Evolutionary conservation across 2,329 filamentous ascomycete genomes (phyloP).

Genomic region (Dactylellina leptospora): DNA sequence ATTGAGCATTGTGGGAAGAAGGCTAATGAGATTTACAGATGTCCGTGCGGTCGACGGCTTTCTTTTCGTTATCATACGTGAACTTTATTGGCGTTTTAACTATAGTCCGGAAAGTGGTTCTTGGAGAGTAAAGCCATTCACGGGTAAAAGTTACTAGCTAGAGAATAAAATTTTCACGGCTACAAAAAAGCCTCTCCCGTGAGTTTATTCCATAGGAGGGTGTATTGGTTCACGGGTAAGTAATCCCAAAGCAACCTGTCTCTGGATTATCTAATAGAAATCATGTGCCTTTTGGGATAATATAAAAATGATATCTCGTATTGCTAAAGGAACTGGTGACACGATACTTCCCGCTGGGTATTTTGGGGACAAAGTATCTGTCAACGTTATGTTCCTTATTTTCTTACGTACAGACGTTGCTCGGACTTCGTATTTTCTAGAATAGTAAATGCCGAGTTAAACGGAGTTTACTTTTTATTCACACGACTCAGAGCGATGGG

Average conservation of each 20-base stretch:
- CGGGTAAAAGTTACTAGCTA: background rate
- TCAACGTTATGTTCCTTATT: slow-evolving; percentile 4
- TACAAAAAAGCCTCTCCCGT: slow-evolving; percentile 34
- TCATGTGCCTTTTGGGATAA: too few relatives aligned
- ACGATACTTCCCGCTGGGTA: too few relatives aligned
- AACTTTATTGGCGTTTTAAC: slow-evolving; percentile 26
- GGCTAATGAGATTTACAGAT: slow-evolving; percentile 7
- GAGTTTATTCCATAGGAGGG: slow-evolving; percentile 20
- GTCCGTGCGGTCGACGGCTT: slow-evolving; percentile 30
- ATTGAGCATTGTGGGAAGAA: slow-evolving; percentile 3
- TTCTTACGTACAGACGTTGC: background rate
- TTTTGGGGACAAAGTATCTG: too few relatives aligned
- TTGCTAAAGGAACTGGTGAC: background rate
- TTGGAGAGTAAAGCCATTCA: background rate
- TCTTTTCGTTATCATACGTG: slow-evolving; percentile 36
- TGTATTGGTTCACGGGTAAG: slow-evolving; percentile 8
- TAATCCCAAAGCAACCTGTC: too few relatives aligned
- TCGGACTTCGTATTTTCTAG: background rate
- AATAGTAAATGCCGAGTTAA: background rate
- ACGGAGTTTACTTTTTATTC: too few relatives aligned
- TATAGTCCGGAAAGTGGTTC: background rate
- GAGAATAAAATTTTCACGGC: background rate
- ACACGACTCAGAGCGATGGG: too few relatives aligned
- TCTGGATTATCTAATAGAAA: too few relatives aligned
- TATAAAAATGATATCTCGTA: background rate